Evolutionary conservation across 75 land plant genomes (phyloP), one percentile per base, ranked within the genome.

Genomic region (Sequoiadendron giganteum): DNA sequence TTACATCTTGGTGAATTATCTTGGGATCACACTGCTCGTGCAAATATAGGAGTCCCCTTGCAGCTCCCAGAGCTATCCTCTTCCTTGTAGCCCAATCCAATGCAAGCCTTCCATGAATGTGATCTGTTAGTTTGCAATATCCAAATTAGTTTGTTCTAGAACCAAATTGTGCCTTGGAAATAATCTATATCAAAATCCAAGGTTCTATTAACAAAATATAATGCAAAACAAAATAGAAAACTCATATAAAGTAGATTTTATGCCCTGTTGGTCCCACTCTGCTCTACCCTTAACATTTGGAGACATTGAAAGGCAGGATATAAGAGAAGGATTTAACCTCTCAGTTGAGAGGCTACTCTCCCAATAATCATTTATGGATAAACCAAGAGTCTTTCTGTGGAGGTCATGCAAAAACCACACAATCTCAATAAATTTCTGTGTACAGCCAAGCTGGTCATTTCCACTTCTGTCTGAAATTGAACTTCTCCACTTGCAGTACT

Each of bases 11-110:
- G 87, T 97, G 99, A 56, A 97, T 95, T 72, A 97, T 97, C 92
- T 97, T 97, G n/a, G 97, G 99, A 88, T 97, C 96, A 89, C 95
- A 96, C 84, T 97, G 95, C 91, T 94, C 96, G 48, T 96, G 99
- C 16, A 96, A 91, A 86, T 96, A 96, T 28, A 94, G 73, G 10
- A 96, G 73, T 18, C 96, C 99, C 78, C 94, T 90, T 40, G 92
- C 95, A 40, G 94, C 91, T 88, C 93, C 95, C 43, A 94, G 55
- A 13, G 94, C 94, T 65, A 94, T 96, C 56, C 91, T 86, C 89
- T 95, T 94, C 86, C 97, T 93, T 0, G 96, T 93, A 43, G 90
- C 87, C 97, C 96, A 96, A 80, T 96, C 95, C 85, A 96, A 84
- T 1, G 93, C 88, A 70, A 93, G 96, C 83, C 93, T 94, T 76